These are phyloP conservation scores for Trichoderma guizhouense DNA, from an alignment of 2,329 filamentous ascomycete genomes.

Conservation along the genomic window DNA sequence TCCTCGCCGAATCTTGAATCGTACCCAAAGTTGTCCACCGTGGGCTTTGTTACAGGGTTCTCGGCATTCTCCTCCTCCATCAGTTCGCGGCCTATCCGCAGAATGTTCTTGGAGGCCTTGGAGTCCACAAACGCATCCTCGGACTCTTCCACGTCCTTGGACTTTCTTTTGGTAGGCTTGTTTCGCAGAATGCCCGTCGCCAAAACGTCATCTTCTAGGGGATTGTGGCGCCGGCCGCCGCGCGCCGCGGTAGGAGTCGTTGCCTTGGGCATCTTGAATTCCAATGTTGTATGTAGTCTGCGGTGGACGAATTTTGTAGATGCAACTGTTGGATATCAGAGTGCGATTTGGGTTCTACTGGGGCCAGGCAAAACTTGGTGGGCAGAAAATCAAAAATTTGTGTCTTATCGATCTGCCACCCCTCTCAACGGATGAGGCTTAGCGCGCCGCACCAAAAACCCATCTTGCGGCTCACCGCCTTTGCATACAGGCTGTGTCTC, in stretches of 20 bases:
- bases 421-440: conserved; percentile 33
- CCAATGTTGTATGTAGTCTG: neutral
- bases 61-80: conserved; percentile 68
- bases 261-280: conserved; percentile 72
- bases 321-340: neutral
- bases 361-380: conserved; percentile 20
- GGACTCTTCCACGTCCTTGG: conserved; percentile 58
- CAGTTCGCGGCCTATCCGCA: conserved; percentile 85
- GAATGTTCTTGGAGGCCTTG: conserved; percentile 81
- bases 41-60: conserved; percentile 39
- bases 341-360: neutral
- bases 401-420: conserved; percentile 41
- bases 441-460: conserved; percentile 22
- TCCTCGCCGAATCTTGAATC: conserved; percentile 67
- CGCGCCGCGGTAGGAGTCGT: conserved; percentile 55
- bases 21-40: conserved; percentile 66
- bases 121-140: conserved; percentile 77
- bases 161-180: conserved; percentile 69
- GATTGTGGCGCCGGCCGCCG: conserved; percentile 74
- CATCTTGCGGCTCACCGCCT: conserved; percentile 31
- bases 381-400: conserved; percentile 36
- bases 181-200: conserved; percentile 68
- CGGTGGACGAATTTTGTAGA: neutral
- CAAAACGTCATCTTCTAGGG: conserved; percentile 82
- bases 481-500: conserved; percentile 12